Conservation (phyloP, 305 asterid species). For the Solanum hybrid region DNA sequence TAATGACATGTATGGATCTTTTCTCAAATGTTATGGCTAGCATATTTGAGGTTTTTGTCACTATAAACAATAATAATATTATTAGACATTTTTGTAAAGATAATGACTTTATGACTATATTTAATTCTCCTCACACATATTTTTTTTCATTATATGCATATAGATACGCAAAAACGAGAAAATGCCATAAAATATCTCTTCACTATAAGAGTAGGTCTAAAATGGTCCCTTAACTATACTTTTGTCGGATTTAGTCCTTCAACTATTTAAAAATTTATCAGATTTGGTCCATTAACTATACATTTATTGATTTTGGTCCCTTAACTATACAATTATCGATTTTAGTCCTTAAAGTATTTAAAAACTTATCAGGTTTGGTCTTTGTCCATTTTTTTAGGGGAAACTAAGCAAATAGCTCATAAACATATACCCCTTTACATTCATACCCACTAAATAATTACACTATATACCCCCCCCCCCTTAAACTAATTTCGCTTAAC, state of each 20-base stretch:
- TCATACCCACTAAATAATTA: too few species aligned
- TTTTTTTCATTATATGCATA: too few species aligned
- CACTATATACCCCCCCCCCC: neutral
- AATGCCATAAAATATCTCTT: neutral
- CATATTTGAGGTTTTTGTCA: neutral
- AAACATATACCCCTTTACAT: too few species aligned
- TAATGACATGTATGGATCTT: neutral
- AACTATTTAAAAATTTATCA: too few species aligned
- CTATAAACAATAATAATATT: neutral
- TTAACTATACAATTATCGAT: too few species aligned
- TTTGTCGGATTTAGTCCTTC: neutral
- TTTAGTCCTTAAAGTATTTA: neutral
- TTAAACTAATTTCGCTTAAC: too few species aligned
- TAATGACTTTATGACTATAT: neutral
- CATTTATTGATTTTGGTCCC: too few species aligned
- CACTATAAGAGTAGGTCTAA: neutral
- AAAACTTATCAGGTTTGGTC: too few species aligned
- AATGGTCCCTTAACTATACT: neutral
- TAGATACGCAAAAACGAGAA: neutral
- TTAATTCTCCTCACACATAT: too few species aligned
- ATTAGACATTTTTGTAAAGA: neutral
- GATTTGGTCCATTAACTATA: too few species aligned
- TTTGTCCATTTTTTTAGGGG: too few species aligned
- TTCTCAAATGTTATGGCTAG: neutral
- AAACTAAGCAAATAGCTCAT: too few species aligned